These are phyloP conservation scores for Rhododendron kiyosumense DNA, from an alignment of 148 eudicot genomes.

Conservation along the genomic window DNA sequence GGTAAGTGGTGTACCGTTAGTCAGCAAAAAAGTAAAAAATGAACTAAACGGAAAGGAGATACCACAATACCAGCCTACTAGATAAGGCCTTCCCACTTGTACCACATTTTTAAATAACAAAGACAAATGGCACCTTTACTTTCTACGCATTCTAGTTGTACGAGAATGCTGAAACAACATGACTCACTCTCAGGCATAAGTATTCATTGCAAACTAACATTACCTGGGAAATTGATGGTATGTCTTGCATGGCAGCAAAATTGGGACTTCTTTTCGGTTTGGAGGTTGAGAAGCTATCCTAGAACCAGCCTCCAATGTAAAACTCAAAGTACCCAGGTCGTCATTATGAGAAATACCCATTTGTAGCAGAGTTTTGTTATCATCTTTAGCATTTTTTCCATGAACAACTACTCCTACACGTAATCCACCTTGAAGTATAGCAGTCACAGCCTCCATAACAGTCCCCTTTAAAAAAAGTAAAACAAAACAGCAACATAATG, in stretches of 20 bases:
- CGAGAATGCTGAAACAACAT: background rate
- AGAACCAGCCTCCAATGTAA: slow-evolving; percentile 71
- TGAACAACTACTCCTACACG: slow-evolving; percentile 82
- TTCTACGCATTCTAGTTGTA: background rate
- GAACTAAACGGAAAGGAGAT: background rate
- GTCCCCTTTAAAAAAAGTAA: slow-evolving; percentile 47
- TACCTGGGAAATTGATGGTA: slow-evolving; percentile 56
- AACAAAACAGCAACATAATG: background rate
- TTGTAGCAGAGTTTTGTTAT: slow-evolving; percentile 73
- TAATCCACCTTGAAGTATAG: slow-evolving; percentile 69
- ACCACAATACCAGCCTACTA: background rate
- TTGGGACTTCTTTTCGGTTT: slow-evolving; percentile 30
- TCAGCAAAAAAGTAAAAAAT: background rate
- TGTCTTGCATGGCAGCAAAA: slow-evolving; percentile 32
- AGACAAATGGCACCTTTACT: background rate
- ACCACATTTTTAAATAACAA: background rate
- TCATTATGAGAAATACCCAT: slow-evolving; percentile 63
- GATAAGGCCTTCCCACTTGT: background rate
- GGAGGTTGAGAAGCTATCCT: slow-evolving; percentile 35
- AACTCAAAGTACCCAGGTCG: slow-evolving; percentile 62
- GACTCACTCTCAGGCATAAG: background rate
- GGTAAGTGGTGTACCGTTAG: background rate
- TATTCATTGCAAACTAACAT: background rate
- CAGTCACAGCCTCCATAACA: slow-evolving; percentile 78
- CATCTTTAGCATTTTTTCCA: slow-evolving; percentile 87